Base-by-base conservation (phyloP, 1,284 basidiomycete genomes). In the Tremellales sp. region DNA sequence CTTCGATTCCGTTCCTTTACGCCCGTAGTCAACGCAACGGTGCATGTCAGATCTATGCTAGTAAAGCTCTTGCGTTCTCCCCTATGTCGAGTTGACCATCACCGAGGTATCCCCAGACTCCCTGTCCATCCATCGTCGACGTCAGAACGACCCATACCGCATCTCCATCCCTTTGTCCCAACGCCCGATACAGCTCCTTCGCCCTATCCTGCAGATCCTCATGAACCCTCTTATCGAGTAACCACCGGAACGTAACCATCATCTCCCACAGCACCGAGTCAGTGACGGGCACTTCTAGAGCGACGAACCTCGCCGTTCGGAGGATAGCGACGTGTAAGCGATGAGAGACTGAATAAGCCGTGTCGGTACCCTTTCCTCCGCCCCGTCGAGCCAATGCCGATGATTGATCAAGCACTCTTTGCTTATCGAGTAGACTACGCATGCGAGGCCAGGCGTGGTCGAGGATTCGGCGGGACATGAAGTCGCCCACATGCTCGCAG, bases 371-470 rank as follows among this genome's bases (percentile, higher is more conserved):
- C 10, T 53, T 82, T 10, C 83, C 76, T 2, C 59, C 51, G 8
- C 73, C 76, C 39, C 82, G 76, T 12, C 60, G 56, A 4, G 82
- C 75, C 17, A 92, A 75, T 0, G 88, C 87, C 50, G 73, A 86
- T 19, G 75, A 70, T 24, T 75, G 64, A 61, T 92, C 88, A 12
- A 78, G 80, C 17, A 67, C 69, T 40, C 83, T 80, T 22, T 91
- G 79, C 23, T 76, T 77, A 2, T 66, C 68, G 36, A 93, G 72
- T 49, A 92, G 77, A 3, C 58, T 64, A 35, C 75, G 76, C 63
- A 93, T 87, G 24, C 80, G 81, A 1, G 92, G 92, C 90, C 91
- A 94, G 15, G 89, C 80, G 57, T 94, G 87, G 56, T 93, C 87
- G 80, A 89, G 85, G 17, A 96, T 80, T 44, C 86, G 78, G 25